Evolutionary conservation across 352 stramenopile genomes (phyloP).

Genomic region (Pythium plurisporium): DNA sequence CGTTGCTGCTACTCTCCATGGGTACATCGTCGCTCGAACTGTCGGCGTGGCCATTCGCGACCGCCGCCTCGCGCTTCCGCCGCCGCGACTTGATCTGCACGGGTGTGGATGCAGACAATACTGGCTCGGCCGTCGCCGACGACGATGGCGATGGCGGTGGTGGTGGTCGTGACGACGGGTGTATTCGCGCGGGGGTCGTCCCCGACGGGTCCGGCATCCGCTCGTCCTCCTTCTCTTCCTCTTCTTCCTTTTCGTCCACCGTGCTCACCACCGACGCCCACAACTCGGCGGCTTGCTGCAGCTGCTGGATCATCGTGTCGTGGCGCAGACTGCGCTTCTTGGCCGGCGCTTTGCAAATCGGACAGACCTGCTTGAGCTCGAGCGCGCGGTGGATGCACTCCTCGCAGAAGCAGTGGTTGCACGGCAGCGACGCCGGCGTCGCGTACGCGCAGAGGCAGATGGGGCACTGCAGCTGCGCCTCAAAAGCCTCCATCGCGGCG

Average conservation of each 20-base stretch:
- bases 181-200: constrained; percentile 21
- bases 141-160: neutral
- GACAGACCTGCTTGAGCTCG: constrained; percentile 71
- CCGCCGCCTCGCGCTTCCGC: neutral
- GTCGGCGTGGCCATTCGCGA: neutral
- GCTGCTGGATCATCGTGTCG: constrained; percentile 72
- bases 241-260: neutral
- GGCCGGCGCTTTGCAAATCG: constrained; percentile 79
- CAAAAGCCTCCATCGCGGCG: constrained; percentile 58
- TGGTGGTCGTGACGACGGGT: neutral
- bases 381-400: constrained; percentile 83
- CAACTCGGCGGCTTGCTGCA: constrained; percentile 55
- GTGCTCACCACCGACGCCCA: constrained; percentile 22
- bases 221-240: neutral
- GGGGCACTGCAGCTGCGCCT: constrained; percentile 70
- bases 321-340: constrained; percentile 75
- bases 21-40: neutral
- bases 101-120: neutral
- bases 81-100: constrained; percentile 3
- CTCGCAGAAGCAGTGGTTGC: constrained; percentile 86
- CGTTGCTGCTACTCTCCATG: no score
- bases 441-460: constrained; percentile 81
- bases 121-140: no score
- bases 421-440: constrained; percentile 67
- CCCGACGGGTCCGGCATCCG: neutral